These are phyloP conservation scores for Panicum virgatum DNA, from an alignment of 202 grass and related monocot species.

Conservation along the genomic window DNA sequence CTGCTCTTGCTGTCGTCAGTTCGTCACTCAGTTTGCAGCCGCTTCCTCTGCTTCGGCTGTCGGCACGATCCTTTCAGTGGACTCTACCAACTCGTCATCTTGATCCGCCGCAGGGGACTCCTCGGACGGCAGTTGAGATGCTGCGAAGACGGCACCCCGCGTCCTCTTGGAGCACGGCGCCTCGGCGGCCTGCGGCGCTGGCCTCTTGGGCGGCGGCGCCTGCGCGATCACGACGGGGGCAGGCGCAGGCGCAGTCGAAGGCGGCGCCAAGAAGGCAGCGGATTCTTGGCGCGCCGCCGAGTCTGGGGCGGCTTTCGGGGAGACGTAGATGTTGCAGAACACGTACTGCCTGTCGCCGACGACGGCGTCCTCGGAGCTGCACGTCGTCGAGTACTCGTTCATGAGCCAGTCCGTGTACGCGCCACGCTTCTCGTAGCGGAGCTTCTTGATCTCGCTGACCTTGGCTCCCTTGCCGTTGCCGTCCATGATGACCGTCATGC, in stretches of 20 bases:
- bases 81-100: not conserved
- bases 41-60: not conserved
- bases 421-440: not conserved
- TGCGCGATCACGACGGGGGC: not conserved
- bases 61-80: not conserved
- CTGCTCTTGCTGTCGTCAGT: too few relatives aligned
- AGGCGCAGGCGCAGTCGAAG: too few relatives aligned
- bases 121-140: not conserved
- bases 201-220: too few relatives aligned
- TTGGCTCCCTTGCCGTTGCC: not conserved
- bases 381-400: conserved; percentile 23
- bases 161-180: not conserved
- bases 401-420: conserved; percentile 9
- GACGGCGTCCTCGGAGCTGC: too few relatives aligned
- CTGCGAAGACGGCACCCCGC: not conserved
- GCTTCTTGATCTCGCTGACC: not conserved
- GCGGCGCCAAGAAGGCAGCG: too few relatives aligned
- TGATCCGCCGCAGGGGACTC: not conserved
- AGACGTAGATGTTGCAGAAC: too few relatives aligned
- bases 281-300: too few relatives aligned
- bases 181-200: too few relatives aligned
- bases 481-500: not conserved
- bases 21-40: too few relatives aligned
- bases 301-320: too few relatives aligned
- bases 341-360: too few relatives aligned